phyloP scores from a whole-genome alignment of 306 rosid species.

The Cicer arietinum region DNA sequence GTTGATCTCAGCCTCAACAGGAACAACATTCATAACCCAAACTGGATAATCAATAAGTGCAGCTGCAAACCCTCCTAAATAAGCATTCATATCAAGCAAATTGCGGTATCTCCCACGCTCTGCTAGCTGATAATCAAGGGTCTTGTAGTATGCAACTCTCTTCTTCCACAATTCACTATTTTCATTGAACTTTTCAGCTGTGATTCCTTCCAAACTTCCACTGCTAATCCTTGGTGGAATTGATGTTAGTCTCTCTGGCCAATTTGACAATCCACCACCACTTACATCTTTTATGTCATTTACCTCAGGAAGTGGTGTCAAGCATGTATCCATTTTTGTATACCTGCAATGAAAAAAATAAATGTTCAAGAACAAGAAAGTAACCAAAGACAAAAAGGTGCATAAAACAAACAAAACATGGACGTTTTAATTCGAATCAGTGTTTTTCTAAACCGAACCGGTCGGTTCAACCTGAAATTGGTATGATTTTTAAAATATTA shows the following conservation, averaged over 20 bases:
- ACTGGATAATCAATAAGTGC: constrained; percentile 71
- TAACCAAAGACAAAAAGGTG: background rate
- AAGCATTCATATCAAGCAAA: constrained; percentile 87
- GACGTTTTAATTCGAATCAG: too few relatives aligned
- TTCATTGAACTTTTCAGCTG: constrained; percentile 62
- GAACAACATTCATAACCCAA: constrained; percentile 92
- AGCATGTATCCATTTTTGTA: constrained; percentile 79
- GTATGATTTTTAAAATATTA: too few relatives aligned
- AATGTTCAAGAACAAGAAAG: constrained; percentile 18
- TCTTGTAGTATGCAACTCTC: constrained; percentile 83
- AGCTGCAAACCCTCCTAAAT: constrained; percentile 94
- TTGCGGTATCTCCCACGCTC: constrained; percentile 77
- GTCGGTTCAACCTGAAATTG: too few relatives aligned
- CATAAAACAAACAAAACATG: background rate
- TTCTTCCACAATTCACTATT: constrained; percentile 72
- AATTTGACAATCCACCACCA: constrained; percentile 72
- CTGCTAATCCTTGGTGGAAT: constrained; percentile 85
- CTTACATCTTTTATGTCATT: constrained; percentile 57
- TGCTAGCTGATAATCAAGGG: constrained; percentile 70
- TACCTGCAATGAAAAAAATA: constrained; percentile 55
- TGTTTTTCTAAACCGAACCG: too few relatives aligned
- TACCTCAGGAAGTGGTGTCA: constrained; percentile 85
- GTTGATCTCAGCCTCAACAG: constrained; percentile 74
- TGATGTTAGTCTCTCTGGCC: constrained; percentile 81
- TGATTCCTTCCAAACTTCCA: constrained; percentile 69